These are phyloP conservation scores for Thalassiosira mediterranea DNA, from an alignment of 352 stramenopile genomes.

Conservation along the genomic window DNA sequence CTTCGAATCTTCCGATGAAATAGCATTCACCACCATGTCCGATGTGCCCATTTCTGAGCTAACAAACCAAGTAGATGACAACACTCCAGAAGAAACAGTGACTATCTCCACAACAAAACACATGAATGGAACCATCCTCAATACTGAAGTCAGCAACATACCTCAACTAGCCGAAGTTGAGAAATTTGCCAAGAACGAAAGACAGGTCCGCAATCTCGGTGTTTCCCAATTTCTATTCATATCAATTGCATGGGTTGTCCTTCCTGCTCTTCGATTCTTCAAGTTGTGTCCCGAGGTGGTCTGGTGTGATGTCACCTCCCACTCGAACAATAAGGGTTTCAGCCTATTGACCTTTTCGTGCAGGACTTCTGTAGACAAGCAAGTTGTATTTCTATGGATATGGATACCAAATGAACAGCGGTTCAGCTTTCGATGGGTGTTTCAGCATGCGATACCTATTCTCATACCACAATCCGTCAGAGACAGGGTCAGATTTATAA, in stretches of 20 bases:
- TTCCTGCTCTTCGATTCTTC: constrained; percentile 9
- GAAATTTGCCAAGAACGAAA: neutral
- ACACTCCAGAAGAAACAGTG: neutral
- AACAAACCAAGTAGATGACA: neutral
- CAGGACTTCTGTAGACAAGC: constrained; percentile 13
- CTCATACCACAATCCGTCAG: constrained; percentile 8
- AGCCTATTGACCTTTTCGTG: constrained; percentile 24
- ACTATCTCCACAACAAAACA: neutral
- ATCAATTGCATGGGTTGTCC: constrained; percentile 15
- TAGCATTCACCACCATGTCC: neutral
- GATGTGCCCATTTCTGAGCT: neutral
- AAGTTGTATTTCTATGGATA: constrained; percentile 25
- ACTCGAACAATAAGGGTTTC: constrained; percentile 24
- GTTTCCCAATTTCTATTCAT: neutral
- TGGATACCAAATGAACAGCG: constrained; percentile 24
- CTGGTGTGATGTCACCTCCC: constrained; percentile 27
- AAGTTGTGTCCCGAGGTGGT: constrained; percentile 25
- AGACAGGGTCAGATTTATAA: constrained; percentile 27
- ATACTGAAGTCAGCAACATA: neutral
- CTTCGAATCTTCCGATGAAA: neutral
- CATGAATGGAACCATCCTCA: neutral
- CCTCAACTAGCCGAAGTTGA: neutral
- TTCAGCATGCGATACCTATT: constrained; percentile 20
- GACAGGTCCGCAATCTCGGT: neutral
- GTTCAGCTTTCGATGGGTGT: constrained; percentile 17